These are phyloP conservation scores for Mycena vulgaris DNA, from an alignment of 768 basidiomycete species.

Conservation along the genomic window DNA sequence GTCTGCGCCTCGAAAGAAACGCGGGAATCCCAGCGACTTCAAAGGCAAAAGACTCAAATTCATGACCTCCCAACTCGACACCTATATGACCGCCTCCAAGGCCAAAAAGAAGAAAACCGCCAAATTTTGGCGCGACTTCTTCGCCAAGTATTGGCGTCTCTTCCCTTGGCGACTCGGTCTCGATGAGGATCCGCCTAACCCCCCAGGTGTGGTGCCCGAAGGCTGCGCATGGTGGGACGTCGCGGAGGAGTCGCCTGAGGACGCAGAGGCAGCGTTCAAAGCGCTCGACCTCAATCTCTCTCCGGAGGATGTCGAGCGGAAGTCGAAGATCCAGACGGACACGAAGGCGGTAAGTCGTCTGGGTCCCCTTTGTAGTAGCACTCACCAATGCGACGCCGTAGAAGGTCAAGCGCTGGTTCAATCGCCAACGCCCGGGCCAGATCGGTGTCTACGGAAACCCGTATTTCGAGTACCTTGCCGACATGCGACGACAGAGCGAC, in stretches of 20 bases:
- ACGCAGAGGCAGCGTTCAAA: constrained; percentile 4
- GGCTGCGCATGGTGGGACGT: too few species aligned
- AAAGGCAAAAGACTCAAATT: background rate
- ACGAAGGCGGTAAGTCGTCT: background rate
- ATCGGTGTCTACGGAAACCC: background rate
- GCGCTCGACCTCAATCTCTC: background rate
- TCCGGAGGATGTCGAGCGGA: background rate
- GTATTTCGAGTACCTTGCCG: background rate
- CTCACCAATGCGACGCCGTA: background rate
- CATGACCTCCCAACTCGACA: background rate
- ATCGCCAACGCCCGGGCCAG: too few species aligned
- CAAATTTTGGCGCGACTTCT: background rate
- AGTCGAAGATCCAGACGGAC: background rate
- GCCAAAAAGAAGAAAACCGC: background rate
- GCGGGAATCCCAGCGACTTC: constrained; percentile 8
- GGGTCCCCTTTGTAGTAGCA: background rate
- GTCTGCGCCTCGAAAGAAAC: background rate
- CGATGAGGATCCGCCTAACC: background rate
- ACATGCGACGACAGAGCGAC: background rate
- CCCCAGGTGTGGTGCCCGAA: too few species aligned
- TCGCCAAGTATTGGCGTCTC: background rate
- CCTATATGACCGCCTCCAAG: background rate
- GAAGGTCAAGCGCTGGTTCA: constrained; percentile 6
- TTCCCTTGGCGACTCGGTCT: constrained; percentile 13
- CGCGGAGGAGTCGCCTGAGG: too few species aligned